These are phyloP conservation scores for Aureobasidium namibiae DNA, from an alignment of 2,329 filamentous ascomycete genomes.

Conservation along the genomic window DNA sequence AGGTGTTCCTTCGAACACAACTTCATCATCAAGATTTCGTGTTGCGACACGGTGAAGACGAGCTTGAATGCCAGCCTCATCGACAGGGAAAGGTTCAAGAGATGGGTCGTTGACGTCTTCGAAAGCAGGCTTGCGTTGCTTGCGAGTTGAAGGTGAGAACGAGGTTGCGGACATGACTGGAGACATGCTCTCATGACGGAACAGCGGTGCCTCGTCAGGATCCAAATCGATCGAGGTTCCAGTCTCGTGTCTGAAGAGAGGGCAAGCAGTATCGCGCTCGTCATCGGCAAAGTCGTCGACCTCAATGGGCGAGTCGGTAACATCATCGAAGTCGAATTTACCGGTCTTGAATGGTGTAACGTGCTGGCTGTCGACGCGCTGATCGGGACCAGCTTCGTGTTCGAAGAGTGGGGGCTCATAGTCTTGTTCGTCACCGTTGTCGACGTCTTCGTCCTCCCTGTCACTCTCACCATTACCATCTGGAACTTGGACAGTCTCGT, in stretches of 20 bases:
- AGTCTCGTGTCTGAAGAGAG: constrained; percentile 32
- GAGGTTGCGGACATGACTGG: background rate
- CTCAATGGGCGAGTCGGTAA: background rate
- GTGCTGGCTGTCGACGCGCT: constrained; percentile 4
- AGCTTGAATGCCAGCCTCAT: constrained; percentile 26
- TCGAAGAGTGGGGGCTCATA: constrained; percentile 8
- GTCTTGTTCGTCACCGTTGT: background rate
- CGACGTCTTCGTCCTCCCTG: background rate
- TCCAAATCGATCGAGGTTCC: constrained; percentile 14
- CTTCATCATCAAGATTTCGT: constrained; percentile 20
- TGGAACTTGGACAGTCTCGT: constrained; percentile 5
- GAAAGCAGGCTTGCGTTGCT: constrained; percentile 10
- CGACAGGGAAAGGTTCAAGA: constrained; percentile 27
- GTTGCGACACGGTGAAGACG: constrained; percentile 23
- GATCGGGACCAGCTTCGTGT: background rate
- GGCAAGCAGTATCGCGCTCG: constrained; percentile 16
- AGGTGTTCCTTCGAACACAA: constrained; percentile 11
- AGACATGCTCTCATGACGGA: constrained; percentile 24
- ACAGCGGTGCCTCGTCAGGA: constrained; percentile 20
- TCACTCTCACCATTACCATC: background rate
- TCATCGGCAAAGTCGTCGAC: constrained; percentile 2
- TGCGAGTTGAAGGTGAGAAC: background rate
- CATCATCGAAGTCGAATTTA: background rate
- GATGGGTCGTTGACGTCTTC: constrained; percentile 24
- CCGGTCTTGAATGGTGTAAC: background rate